These are phyloP conservation scores for Debaryomyces coudertii DNA, from an alignment of 1,139 yeast genomes.

Conservation along the genomic window DNA sequence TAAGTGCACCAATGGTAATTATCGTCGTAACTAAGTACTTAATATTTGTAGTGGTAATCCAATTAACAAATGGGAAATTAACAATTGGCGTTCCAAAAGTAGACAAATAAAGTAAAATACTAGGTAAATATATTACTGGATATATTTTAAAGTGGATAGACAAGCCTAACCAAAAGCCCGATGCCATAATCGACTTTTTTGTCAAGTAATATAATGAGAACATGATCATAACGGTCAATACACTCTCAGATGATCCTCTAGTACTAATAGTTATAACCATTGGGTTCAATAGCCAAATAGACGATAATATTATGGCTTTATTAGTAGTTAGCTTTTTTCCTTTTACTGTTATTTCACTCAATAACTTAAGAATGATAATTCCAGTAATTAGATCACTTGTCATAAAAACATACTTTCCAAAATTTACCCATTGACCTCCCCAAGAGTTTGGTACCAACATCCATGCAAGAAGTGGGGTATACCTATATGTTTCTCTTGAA, in stretches of 20 bases:
- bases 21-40: conserved; percentile 44
- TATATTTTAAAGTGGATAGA: conserved; percentile 90
- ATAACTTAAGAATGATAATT: conserved; percentile 53
- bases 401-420: conserved; percentile 81
- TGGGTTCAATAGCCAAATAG: conserved; percentile 89
- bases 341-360: conserved; percentile 15
- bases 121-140: conserved; percentile 80
- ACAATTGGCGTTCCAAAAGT: conserved; percentile 24
- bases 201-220: conserved; percentile 52
- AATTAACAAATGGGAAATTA: conserved; percentile 33
- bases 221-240: conserved; percentile 78
- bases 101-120: conserved; percentile 42
- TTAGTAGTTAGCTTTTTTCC: conserved; percentile 24
- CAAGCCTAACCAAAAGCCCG: conserved; percentile 73
- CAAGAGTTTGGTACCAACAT: conserved; percentile 65
- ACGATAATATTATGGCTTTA: conserved; percentile 45
- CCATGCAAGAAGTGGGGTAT: conserved; percentile 91
- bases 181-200: conserved; percentile 34
- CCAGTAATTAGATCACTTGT: conserved; percentile 84
- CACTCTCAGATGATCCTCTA: conserved; percentile 91
- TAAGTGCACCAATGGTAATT: conserved; percentile 48
- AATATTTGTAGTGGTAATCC: conserved; percentile 51
- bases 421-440: conserved; percentile 55
- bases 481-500: conserved; percentile 82
- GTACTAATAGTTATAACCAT: conserved; percentile 94